phyloP scores from a whole-genome alignment of 2,329 filamentous ascomycete genomes.

The Ophiostoma ips region DNA sequence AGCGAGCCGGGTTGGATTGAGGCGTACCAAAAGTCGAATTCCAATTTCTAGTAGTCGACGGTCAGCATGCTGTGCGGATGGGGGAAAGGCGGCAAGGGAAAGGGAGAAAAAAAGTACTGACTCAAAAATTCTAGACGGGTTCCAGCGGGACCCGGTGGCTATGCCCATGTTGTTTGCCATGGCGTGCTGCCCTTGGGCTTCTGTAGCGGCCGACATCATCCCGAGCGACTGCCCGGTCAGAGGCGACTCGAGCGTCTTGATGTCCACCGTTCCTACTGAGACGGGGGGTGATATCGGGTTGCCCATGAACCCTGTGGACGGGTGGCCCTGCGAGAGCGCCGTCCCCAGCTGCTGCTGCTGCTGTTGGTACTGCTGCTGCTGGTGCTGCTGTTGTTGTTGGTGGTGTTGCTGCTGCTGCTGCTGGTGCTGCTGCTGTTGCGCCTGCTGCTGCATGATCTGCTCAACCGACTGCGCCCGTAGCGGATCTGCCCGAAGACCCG shows the following conservation, averaged over 20 bases:
- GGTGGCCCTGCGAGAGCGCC: conserved; percentile 38
- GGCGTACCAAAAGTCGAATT: conserved; percentile 82
- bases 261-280: conserved; percentile 56
- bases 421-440: conserved; percentile 11
- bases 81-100: too few species aligned
- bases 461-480: conserved; percentile 36
- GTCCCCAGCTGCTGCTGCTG: conserved; percentile 33
- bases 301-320: background rate
- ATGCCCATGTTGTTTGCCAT: conserved; percentile 26
- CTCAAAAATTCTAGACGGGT: conserved; percentile 81
- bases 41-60: conserved; percentile 77
- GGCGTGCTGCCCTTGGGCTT: conserved; percentile 34
- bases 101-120: conserved; percentile 34
- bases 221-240: conserved; percentile 52
- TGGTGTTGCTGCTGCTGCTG: conserved; percentile 25
- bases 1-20: conserved; percentile 29
- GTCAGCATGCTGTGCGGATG: background rate
- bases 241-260: conserved; percentile 58
- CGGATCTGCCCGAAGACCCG: conserved; percentile 34
- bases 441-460: conserved; percentile 23
- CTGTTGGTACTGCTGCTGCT: conserved; percentile 2
- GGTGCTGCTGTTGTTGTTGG: conserved; percentile 24
- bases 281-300: conserved; percentile 72
- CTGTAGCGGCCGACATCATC: conserved; percentile 50
- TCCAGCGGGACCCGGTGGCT: conserved; percentile 58